Base-by-base conservation (phyloP, 768 basidiomycete genomes). In the Macrolepiota albuminosa region DNA sequence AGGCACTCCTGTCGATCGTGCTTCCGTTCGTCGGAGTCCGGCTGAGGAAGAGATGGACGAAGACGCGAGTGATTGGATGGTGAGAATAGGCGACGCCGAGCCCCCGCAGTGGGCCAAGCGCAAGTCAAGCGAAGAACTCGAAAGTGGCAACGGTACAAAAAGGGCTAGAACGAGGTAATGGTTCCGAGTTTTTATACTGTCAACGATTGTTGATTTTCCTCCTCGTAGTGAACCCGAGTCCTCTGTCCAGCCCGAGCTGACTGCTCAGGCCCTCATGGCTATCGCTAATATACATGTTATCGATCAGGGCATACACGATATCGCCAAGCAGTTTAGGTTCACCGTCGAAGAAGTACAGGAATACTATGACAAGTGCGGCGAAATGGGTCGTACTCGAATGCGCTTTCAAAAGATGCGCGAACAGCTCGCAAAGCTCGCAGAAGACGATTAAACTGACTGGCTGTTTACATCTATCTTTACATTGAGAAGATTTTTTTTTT, bases 271-370 rank as follows among this genome's bases (percentile, higher is more conserved):
- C 6, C 64, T 78, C 18, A 66, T 74, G 40, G 71, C 73, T 24
- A 72, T 75, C 16, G 73, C 75, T 13, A 76, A 74, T 45, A 70
- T 89, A 49, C 87, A 89, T 68, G 81, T 88, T 48, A 79, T 91
- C 33, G 88, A 91, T 63, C 83, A 83, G 65, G 79, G 75, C 11
- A 80, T 93, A 42, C 71, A 72, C 34, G 82, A 86, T 34, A 91
- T 93, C 64, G 89, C 90, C 7, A 75, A 71, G 39, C 84, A 89
- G 40, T 88, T 77, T 65, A 78, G 85, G 53, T 93, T 93, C 69
- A 88, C 88, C 1, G 69, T 84, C 1, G 85, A 86, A 62, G 91
- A 93, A 71, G 89, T 93, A 14, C 81, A 87, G 67, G 88, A 87
- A 66, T 89, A 84, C 68, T 91, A 91, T 61, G 86, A 90, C 66